These are phyloP conservation scores for Acrocalymma vagum DNA, from an alignment of 2,329 filamentous ascomycete genomes.

Conservation along the genomic window DNA sequence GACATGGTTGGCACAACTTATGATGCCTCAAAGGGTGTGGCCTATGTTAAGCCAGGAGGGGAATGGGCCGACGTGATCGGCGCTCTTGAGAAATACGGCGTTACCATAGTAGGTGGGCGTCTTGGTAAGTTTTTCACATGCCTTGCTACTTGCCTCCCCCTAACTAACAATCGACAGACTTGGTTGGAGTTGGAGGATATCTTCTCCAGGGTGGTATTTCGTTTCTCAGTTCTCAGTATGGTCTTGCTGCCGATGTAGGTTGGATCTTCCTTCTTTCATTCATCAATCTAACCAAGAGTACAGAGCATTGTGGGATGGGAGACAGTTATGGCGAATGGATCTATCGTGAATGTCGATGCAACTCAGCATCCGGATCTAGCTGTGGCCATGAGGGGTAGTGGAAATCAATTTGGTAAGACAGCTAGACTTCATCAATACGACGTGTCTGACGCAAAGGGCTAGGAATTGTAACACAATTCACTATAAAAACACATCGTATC, in stretches of 20 bases:
- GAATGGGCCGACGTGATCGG: constrained; percentile 52
- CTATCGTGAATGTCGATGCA: constrained; percentile 32
- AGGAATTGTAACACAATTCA: constrained; percentile 37
- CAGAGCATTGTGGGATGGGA: constrained; percentile 43
- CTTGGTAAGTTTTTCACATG: constrained; percentile 18
- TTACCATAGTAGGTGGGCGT: constrained; percentile 42
- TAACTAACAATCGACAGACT: constrained; percentile 17
- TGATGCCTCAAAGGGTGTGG: constrained; percentile 41
- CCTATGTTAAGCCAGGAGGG: constrained; percentile 50
- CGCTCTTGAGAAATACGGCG: constrained; percentile 41
- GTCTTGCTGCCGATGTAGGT: constrained; percentile 35
- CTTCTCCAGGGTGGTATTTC: constrained; percentile 30
- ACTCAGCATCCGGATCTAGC: constrained; percentile 39
- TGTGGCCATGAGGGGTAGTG: constrained; percentile 39
- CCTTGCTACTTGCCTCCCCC: background rate
- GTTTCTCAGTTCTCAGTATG: constrained; percentile 32
- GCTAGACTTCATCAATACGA: background rate
- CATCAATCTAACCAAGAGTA: constrained; percentile 1
- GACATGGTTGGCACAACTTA: constrained; percentile 47
- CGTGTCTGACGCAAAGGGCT: background rate
- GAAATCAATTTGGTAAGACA: constrained; percentile 31
- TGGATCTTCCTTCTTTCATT: background rate
- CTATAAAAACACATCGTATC: constrained; percentile 27
- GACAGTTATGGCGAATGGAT: constrained; percentile 40
- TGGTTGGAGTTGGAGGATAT: constrained; percentile 29